Percentiles rank a stretch among this genome's conserved stretches.
Conservation (phyloP, 2,329 filamentous ascomycete species). For the Penicillium sp. region DNA sequence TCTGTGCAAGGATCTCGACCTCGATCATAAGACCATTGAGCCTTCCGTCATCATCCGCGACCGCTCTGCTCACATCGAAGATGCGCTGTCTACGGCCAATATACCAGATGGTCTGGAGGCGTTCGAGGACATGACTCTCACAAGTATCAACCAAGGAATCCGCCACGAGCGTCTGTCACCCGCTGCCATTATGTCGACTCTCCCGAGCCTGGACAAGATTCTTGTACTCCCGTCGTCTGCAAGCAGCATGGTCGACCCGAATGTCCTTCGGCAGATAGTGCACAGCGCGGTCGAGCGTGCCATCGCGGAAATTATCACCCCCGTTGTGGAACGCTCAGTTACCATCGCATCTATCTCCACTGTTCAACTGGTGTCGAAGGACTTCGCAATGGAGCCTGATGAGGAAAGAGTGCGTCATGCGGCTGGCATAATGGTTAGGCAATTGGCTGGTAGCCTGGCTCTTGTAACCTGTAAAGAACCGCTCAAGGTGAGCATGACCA, state of each 20-base stretch:
- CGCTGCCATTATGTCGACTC: constrained; percentile 66
- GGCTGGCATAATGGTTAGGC: constrained; percentile 88
- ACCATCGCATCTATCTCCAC: constrained; percentile 97
- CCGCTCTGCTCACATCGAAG: constrained; percentile 56
- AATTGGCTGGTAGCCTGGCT: constrained; percentile 84
- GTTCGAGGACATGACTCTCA: constrained; percentile 74
- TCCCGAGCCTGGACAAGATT: constrained; percentile 73
- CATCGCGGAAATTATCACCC: constrained; percentile 90
- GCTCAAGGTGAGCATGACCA: constrained; percentile 88
- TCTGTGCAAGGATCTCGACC: constrained; percentile 77
- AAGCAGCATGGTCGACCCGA: constrained; percentile 65
- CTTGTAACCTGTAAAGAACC: constrained; percentile 98
- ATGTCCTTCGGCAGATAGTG: constrained; percentile 63
- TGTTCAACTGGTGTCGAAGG: constrained; percentile 87
- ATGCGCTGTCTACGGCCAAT: constrained; percentile 47
- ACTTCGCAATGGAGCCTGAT: constrained; percentile 87
- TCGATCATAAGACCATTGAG: constrained; percentile 88
- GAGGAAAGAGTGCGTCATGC: constrained; percentile 77
- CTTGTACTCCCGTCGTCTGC: constrained; percentile 69
- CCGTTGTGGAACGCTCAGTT: constrained; percentile 91
- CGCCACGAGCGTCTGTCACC: constrained; percentile 66
- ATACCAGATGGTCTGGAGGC: constrained; percentile 61
- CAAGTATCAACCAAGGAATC: constrained; percentile 60
- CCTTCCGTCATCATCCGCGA: constrained; percentile 79
- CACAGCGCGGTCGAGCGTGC: constrained; percentile 77